These are phyloP conservation scores for Ehretia macrophylla DNA, from an alignment of 257 asterid species.

Conservation along the genomic window DNA sequence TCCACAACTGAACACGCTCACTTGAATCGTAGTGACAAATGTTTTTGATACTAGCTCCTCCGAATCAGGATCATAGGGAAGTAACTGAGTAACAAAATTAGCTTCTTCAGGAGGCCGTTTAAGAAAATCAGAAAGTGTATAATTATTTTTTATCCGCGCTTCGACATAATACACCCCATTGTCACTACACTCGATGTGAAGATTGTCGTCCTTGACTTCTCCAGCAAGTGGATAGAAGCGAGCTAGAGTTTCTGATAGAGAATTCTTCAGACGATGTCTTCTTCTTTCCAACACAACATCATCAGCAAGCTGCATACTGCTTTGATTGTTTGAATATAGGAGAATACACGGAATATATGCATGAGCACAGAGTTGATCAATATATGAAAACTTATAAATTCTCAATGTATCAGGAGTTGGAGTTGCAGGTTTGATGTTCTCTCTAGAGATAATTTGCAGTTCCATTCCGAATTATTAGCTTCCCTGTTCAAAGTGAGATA, in stretches of 20 bases:
- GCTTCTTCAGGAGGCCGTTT: no score
- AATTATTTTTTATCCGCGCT: not conserved
- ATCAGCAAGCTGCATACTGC: no score
- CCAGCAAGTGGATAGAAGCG: not conserved
- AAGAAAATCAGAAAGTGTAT: no score
- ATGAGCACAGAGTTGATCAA: not conserved
- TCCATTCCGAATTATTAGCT: no score
- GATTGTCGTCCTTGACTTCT: not conserved
- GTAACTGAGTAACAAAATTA: no score
- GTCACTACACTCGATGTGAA: not conserved
- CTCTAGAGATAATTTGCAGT: no score
- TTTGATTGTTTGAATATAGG: not conserved
- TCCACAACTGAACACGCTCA: no score
- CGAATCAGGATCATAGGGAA: no score
- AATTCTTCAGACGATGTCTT: not conserved
- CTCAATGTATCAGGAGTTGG: not conserved
- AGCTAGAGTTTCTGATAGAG: not conserved
- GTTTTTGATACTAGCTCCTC: no score
- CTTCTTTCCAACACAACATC: no score
- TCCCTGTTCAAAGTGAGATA: no score
- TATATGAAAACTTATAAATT: not conserved
- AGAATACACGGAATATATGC: not conserved
- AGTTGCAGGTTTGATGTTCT: not conserved
- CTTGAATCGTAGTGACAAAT: no score
- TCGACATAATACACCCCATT: conserved; percentile 7